phyloP scores from a whole-genome alignment of 345 rosid species.

The Salix brachista region DNA sequence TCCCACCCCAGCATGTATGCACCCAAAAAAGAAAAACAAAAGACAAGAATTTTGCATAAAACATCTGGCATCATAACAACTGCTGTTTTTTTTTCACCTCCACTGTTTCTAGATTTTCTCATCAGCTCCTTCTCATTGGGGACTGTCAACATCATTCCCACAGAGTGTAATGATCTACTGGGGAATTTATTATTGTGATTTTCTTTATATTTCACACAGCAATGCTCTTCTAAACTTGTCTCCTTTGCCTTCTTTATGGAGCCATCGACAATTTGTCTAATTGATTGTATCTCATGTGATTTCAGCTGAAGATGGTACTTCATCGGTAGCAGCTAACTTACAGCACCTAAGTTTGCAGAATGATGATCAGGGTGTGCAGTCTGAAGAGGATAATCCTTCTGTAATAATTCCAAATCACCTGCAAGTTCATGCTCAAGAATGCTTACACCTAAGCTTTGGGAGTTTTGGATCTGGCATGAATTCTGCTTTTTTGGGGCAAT shows the following conservation, averaged over 20 bases:
- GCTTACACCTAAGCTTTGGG: slow-evolving; percentile 94
- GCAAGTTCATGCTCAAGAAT: slow-evolving; percentile 72
- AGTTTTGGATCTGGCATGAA: slow-evolving; percentile 71
- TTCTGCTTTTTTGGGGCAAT: slow-evolving; percentile 44
- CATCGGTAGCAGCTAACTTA: slow-evolving; percentile 49
- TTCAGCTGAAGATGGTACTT: slow-evolving; percentile 62
- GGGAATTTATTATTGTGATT: neutral
- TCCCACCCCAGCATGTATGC: neutral
- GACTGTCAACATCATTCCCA: neutral
- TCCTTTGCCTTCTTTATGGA: slow-evolving; percentile 2
- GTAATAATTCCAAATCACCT: slow-evolving; percentile 93
- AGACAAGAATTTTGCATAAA: neutral
- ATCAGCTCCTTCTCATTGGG: neutral
- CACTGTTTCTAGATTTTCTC: neutral
- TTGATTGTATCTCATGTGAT: slow-evolving; percentile 7
- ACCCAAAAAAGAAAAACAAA: neutral
- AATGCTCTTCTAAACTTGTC: neutral
- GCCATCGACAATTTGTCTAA: neutral
- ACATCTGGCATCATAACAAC: no score
- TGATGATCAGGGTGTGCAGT: slow-evolving; percentile 42
- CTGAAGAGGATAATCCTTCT: slow-evolving; percentile 67
- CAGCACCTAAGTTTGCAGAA: slow-evolving; percentile 53
- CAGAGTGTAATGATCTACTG: neutral
- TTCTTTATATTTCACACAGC: neutral
- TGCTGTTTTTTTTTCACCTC: neutral